Evolutionary conservation across 2,329 filamentous ascomycete species (phyloP).

Genomic region (Aspergillus sp.): DNA sequence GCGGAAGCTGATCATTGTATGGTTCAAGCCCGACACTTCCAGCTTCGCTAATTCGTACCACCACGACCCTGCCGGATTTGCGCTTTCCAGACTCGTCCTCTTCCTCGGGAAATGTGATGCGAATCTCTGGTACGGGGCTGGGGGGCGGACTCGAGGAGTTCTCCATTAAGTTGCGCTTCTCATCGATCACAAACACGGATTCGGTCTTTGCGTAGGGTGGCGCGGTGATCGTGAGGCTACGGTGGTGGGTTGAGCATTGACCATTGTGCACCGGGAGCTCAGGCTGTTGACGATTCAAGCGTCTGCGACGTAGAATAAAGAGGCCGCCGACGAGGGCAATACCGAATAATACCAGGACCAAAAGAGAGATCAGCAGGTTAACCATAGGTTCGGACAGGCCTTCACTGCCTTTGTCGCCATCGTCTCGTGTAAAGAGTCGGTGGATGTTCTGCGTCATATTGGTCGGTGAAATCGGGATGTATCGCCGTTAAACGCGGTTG

Average conservation of each 20-base stretch:
- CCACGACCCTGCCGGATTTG: constrained; percentile 82
- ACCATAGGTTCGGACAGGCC: constrained; percentile 64
- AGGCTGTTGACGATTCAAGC: constrained; percentile 51
- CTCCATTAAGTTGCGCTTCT: constrained; percentile 75
- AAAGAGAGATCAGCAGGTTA: constrained; percentile 74
- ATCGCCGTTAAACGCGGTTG: background rate
- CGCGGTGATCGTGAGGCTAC: constrained; percentile 59
- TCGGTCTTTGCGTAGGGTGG: constrained; percentile 60
- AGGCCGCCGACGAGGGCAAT: constrained; percentile 68
- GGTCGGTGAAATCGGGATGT: background rate
- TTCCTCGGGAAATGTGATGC: constrained; percentile 96
- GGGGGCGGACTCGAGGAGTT: constrained; percentile 74
- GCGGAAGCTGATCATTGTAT: constrained; percentile 74
- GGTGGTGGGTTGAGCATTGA: constrained; percentile 47
- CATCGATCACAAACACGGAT: constrained; percentile 72
- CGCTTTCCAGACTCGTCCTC: constrained; percentile 74
- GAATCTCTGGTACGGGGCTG: constrained; percentile 91
- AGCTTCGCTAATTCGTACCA: constrained; percentile 86
- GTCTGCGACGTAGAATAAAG: constrained; percentile 70
- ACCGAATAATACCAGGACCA: constrained; percentile 73
- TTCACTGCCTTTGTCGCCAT: constrained; percentile 40
- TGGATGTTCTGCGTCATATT: constrained; percentile 38
- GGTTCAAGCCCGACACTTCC: constrained; percentile 85
- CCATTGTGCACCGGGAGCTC: constrained; percentile 70
- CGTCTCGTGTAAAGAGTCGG: constrained; percentile 53